Base-by-base conservation (phyloP, 2,329 filamentous ascomycete genomes). In the Penicillium olsonii region DNA sequence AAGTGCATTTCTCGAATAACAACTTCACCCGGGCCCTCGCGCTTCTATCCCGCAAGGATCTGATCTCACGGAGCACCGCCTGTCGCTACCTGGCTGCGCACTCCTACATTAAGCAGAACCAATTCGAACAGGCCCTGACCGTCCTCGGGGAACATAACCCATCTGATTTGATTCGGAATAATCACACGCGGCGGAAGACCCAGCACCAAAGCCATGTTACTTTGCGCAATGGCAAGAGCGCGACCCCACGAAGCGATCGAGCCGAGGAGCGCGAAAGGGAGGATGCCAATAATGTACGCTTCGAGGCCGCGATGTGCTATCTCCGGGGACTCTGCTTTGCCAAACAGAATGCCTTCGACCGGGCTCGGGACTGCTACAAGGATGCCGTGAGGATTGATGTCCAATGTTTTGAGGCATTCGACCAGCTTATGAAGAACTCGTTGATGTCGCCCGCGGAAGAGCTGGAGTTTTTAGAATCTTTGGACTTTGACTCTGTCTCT, bases 351-450 rank as follows among this genome's bases (percentile, higher is more conserved):
- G 89, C 92, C 20, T 97, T 97, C 63, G 94, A 99, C 68, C 86
- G 91, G 27, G 94, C 94, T 44, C 96, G 96, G 70, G 92, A 97
- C 64, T 97, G 94, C 75, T 99, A 97, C 79, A 97, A 96, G 75
- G 90, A 95, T 63, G 94, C 94, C 2, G 91, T 97, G 38, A 85
- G 89, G 54, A 96, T 99, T 65, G 94, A 99, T 67, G 92, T 97
- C 3, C 92, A 96, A 70, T 99, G 94, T 73, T 97, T 96, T 67
- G 94, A 99, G 72, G 94, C 94, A 0, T 97, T 99, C 66, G 92
- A 96, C 63, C 92, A 97, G 75, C 82, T 99, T 47, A 96, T 97
- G 85, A 90, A 91, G 74, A 99, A 99, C 74, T 89, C 89, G 17
- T 80, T 99, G 54, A 88, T 99, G 83, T 84, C 84, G 18, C 91